These are phyloP conservation scores for grape (Vitis vinifera) DNA, from an alignment of 164 flowering plant species.

Conservation along the genomic window ASM3070453v1 NC_081814.1:25663001-25663500, in stretches of 20 bases:
- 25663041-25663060: constrained; percentile 19
- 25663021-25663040: constrained; percentile 21
- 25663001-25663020: constrained; percentile 27
- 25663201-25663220: no score
- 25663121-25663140: no score
- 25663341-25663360: constrained; percentile 4
- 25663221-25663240: no score
- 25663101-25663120: no score
- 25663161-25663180: no score
- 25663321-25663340: constrained; percentile 22
- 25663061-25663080: no score
- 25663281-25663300: constrained; percentile 15
- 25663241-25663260: no score
- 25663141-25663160: no score
- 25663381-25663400: constrained; percentile 20
- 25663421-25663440: constrained; percentile 26
- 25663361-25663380: constrained; percentile 12
- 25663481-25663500: constrained; percentile 29
- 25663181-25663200: no score
- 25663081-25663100: neutral
- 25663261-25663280: no score
- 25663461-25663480: constrained; percentile 26
- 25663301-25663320: constrained; percentile 23
- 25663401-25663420: constrained; percentile 28
- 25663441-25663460: constrained; percentile 4